A percentile compares a stretch with the other conserved stretches of the same genome.
Conservation (phyloP, 2,329 filamentous ascomycete species). For the Nannizzia gypsea region DNA sequence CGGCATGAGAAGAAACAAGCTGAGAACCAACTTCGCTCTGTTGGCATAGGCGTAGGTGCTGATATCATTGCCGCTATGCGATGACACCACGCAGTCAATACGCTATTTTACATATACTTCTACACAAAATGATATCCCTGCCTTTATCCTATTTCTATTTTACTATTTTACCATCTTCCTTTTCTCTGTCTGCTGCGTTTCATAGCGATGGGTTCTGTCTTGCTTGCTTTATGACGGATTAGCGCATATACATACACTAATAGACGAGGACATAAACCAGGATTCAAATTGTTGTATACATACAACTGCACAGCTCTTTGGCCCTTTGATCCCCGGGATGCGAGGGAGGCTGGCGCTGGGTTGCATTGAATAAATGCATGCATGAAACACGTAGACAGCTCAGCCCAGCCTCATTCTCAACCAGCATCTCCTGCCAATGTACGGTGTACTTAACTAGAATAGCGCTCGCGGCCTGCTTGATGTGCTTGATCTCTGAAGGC, state of each 20-base stretch:
- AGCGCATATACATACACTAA: neutral
- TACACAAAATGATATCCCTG: neutral
- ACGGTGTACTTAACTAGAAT: neutral
- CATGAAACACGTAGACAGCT: neutral
- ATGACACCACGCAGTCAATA: neutral
- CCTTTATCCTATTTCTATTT: neutral
- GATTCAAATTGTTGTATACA: neutral
- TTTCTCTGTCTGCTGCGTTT: neutral
- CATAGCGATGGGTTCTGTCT: neutral
- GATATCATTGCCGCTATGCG: neutral
- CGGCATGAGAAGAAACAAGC: conserved; percentile 1
- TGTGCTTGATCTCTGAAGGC: too few relatives aligned
- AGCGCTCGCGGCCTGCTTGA: too few relatives aligned
- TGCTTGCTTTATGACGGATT: neutral
- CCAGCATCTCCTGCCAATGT: neutral
- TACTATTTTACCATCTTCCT: neutral
- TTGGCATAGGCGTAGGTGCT: neutral
- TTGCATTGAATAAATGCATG: neutral
- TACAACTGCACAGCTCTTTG: neutral
- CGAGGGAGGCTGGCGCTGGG: neutral
- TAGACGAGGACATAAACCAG: neutral
- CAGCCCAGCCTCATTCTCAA: neutral
- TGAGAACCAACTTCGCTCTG: neutral
- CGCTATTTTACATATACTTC: neutral
- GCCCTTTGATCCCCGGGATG: neutral